A percentile compares a stretch with the other conserved stretches of the same genome.
phyloP scores from a whole-genome alignment of 768 basidiomycete species.

The Peribolospora kevripleyi region DNA sequence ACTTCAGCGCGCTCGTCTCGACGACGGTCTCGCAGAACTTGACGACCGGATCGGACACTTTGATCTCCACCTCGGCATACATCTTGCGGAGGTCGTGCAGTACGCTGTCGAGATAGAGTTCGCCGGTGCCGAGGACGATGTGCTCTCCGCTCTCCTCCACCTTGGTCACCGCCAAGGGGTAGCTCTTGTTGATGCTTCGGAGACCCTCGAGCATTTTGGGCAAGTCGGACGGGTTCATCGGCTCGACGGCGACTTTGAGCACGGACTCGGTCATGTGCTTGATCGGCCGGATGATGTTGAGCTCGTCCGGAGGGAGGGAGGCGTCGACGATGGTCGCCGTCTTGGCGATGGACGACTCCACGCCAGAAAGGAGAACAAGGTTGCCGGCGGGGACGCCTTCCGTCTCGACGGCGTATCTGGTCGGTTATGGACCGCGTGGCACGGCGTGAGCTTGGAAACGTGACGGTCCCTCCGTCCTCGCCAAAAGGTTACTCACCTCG shows the following conservation, averaged over 20 bases:
- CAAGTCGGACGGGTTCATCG: conserved; percentile 85
- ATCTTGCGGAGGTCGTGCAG: conserved; percentile 81
- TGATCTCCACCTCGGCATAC: conserved; percentile 98
- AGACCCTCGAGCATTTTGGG: conserved; percentile 97
- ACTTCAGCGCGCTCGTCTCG: conserved; percentile 92
- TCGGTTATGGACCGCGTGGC: neutral
- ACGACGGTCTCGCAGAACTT: conserved; percentile 96
- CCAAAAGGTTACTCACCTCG: conserved; percentile 34
- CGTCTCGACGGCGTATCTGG: conserved; percentile 69
- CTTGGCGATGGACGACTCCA: conserved; percentile 84
- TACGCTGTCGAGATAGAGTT: conserved; percentile 84
- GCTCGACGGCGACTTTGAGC: conserved; percentile 92
- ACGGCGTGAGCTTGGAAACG: neutral
- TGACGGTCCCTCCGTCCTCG: no score
- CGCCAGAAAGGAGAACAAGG: conserved; percentile 70
- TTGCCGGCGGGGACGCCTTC: conserved; percentile 80
- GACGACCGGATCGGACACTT: conserved; percentile 95
- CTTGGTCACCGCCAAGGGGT: conserved; percentile 78
- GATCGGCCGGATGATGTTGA: conserved; percentile 85
- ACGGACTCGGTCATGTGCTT: conserved; percentile 94
- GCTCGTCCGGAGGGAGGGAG: conserved; percentile 48
- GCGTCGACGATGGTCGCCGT: conserved; percentile 58
- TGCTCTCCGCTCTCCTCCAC: conserved; percentile 98
- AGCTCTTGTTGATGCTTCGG: conserved; percentile 91
- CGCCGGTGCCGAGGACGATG: conserved; percentile 86